Evolutionary conservation across 768 basidiomycete genomes (phyloP), one percentile per base, ranked within the genome.

Genomic region (Phylloporus arenicola): DNA sequence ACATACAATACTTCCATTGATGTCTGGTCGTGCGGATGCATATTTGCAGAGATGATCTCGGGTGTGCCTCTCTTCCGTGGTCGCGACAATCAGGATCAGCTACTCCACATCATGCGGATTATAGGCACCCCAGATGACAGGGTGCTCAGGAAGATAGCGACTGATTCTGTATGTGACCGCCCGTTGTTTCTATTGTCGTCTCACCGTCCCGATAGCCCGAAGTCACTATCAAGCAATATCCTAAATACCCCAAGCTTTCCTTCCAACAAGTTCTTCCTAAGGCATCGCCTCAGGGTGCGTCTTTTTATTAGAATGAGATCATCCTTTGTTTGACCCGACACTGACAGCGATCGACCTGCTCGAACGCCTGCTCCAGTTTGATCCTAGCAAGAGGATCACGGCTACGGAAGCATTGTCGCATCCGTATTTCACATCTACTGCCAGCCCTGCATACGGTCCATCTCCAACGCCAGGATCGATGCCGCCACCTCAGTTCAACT

Each of bases 11-110:
- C 96, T 3, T 92, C 90, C 27, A 98, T 99, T 60, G 96, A 99
- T 67, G 88, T 98, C 44, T 99, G 96, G 96, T 93, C 91, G 13
- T 95, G 92, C 50, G 96, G 96, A 10, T 98, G 96, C 67, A 99
- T 99, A 64, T 96, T 99, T 66, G 95, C 96, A 17, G 96, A 99
- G 71, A 98, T 99, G 95, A 98, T 99, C 52, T 86, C 90, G 17
- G 96, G 96, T 2, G 87, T 93, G 6, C 96, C 96, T 24, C 79
- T 99, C 25, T 99, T 99, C 78, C 79, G 95, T 56, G 96, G 96
- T 19, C 76, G 95, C 55, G 96, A 98, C 67, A 97, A 97, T 62
- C 88, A 93, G 57, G 96, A 99, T 68, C 96, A 99, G 65, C 75
- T 99, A n/a, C 76, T 92, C 40, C 92, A 95, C 61, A 99, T 99